Evolutionary conservation across 176 grass and related monocot species (phyloP), one percentile per base, ranked within the genome.

Genomic region (Eremochloa ophiuroides): DNA sequence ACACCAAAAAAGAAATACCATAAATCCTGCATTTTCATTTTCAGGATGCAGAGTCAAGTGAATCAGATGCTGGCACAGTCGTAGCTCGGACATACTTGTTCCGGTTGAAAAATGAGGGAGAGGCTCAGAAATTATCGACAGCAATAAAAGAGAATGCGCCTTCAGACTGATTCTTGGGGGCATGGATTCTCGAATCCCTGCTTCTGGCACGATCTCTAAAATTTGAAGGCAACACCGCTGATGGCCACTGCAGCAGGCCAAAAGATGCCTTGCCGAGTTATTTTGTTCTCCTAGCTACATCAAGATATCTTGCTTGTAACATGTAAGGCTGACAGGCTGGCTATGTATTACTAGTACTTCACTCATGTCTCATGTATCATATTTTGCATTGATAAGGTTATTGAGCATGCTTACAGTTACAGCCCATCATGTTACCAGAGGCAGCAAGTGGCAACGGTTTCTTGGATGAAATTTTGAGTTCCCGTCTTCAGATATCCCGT

Each of bases 131-230:
- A 48, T 76, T 98, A 26, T 89, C 92, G 4, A 71, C 86, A 47
- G 83, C 68, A 47, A 93, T 98, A 2, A 98, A 91, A 80, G 95
- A 98, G 46, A 89, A 87, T 9, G 61, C 88, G 0, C 95, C 95
- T 3, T 69, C 56, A 13, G 95, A 93, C 14, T 95, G 79, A 85
- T 88, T 37, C 9, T 63, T 55, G 40, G 55, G 30, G 37, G 37
- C 17, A 22, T 89, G 56, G 6, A 8, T 53, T 42, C 35, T 59
- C 5, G 22, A 23, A 43, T 5, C 25, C 22, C 15, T 44, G 15
- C 68, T 20, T 73, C 34, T 67, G 47, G 69, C 69, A 61, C 63
- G 6, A 66, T 53, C 51, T 70, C 35, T 76, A 68, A 41, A 29
- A 10, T 58, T 44, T 8, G 41, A 48, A 48, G 22, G 77, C 42